These are phyloP conservation scores for Hygrophorus russula DNA, from an alignment of 768 basidiomycete species.

Conservation along the genomic window DNA sequence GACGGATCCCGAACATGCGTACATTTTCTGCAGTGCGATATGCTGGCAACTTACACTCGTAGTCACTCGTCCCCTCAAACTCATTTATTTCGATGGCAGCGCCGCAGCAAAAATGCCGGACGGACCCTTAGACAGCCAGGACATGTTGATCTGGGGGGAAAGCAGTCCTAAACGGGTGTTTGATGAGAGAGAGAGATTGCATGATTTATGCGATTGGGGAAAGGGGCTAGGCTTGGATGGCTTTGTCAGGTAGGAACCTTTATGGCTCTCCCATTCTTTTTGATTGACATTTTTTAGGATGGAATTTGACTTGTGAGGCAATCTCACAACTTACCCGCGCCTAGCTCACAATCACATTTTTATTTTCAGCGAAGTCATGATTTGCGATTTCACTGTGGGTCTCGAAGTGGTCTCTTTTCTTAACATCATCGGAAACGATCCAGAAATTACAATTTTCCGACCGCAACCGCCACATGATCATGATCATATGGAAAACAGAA, in stretches of 20 bases:
- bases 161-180: constrained; percentile 13
- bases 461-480: too few species aligned
- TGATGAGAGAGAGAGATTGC: constrained; percentile 14
- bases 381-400: constrained; percentile 33
- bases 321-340: too few species aligned
- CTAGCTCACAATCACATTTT: background rate
- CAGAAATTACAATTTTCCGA: too few species aligned
- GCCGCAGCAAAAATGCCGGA: constrained; percentile 31
- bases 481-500: too few species aligned
- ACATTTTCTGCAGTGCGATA: constrained; percentile 20
- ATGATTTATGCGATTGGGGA: too few species aligned
- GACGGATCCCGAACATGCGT: constrained; percentile 13
- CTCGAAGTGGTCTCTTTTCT: constrained; percentile 29
- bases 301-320: constrained; percentile 38
- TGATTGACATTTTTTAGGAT: constrained; percentile 18
- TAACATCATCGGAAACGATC: constrained; percentile 13
- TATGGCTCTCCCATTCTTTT: background rate
- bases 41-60: constrained; percentile 32
- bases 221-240: too few species aligned
- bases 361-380: constrained; percentile 30
- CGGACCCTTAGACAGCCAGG: constrained; percentile 36
- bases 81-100: constrained; percentile 43
- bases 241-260: too few species aligned
- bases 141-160: constrained; percentile 32
- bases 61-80: constrained; percentile 25